Evolutionary conservation across 805 yeast species (phyloP).

Genomic region (Ogataea paraovalis): DNA sequence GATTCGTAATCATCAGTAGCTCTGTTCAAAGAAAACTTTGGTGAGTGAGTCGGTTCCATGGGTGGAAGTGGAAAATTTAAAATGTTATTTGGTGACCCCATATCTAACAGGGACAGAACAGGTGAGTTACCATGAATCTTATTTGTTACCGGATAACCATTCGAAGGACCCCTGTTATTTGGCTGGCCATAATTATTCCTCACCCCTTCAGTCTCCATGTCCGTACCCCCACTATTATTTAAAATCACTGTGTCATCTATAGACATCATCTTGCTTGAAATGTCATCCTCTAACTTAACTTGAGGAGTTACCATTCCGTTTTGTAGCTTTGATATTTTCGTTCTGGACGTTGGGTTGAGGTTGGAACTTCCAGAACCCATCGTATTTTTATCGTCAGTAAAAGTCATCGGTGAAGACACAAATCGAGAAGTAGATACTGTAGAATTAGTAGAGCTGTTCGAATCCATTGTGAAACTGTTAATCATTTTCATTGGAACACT

Average conservation of each 20-base stretch:
- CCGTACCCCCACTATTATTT: too few relatives aligned
- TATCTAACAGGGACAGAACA: background rate
- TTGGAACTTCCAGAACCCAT: background rate
- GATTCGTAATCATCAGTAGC: constrained; percentile 7
- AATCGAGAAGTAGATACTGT: background rate
- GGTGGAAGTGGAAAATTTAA: background rate
- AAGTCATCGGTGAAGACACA: background rate
- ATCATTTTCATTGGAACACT: background rate
- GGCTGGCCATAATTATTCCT: background rate
- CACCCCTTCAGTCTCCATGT: too few relatives aligned
- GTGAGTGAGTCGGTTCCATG: background rate
- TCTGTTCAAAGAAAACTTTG: background rate
- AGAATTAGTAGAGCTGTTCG: background rate
- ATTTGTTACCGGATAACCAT: background rate
- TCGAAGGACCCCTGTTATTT: background rate
- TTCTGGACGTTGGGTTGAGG: too few relatives aligned
- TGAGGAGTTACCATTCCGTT: too few relatives aligned
- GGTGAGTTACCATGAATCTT: background rate
- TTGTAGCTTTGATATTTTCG: too few relatives aligned
- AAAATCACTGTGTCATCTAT: too few relatives aligned
- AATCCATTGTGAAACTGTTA: constrained; percentile 1
- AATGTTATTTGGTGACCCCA: background rate
- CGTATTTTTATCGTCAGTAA: background rate
- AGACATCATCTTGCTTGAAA: too few relatives aligned
- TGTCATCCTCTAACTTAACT: too few relatives aligned